phyloP scores from a whole-genome alignment of 108 stramenopile species.

The Stephanodiscus minutulus region DNA sequence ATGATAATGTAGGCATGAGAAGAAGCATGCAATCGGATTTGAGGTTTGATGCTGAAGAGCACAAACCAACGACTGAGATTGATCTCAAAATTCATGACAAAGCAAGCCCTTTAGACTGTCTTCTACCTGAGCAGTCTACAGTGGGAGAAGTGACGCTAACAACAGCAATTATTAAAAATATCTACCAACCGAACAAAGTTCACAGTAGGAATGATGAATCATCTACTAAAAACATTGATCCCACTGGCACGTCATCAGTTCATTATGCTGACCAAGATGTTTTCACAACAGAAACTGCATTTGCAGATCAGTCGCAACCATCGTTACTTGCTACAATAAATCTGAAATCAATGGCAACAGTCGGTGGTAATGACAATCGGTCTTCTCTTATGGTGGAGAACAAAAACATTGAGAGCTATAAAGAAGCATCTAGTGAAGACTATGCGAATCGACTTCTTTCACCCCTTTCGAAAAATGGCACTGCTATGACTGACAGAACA shows the following conservation, averaged over 20 bases:
- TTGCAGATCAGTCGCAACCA: conserved; percentile 23
- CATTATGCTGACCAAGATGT: not conserved
- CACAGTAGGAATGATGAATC: not conserved
- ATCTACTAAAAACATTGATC: not conserved
- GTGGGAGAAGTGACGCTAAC: not conserved
- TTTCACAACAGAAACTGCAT: conserved; percentile 14
- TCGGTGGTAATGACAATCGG: conserved; percentile 12
- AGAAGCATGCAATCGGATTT: too few relatives aligned
- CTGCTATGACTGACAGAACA: not conserved
- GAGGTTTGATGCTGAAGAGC: not conserved
- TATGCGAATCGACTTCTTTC: not conserved
- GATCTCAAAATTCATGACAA: not conserved
- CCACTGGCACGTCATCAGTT: not conserved
- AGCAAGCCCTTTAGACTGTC: not conserved
- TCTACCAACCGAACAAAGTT: not conserved
- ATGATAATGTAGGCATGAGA: not conserved
- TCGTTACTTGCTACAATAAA: conserved; percentile 22
- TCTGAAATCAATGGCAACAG: conserved; percentile 13
- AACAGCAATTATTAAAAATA: not conserved
- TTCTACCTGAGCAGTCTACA: not conserved
- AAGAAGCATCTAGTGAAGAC: not conserved
- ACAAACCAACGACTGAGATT: not conserved
- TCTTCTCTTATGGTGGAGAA: conserved; percentile 19
- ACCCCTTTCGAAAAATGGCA: not conserved
- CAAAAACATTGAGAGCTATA: conserved; percentile 3